Evolutionary conservation across 2,329 filamentous ascomycete species (phyloP).

Genomic region (Claviceps africana): DNA sequence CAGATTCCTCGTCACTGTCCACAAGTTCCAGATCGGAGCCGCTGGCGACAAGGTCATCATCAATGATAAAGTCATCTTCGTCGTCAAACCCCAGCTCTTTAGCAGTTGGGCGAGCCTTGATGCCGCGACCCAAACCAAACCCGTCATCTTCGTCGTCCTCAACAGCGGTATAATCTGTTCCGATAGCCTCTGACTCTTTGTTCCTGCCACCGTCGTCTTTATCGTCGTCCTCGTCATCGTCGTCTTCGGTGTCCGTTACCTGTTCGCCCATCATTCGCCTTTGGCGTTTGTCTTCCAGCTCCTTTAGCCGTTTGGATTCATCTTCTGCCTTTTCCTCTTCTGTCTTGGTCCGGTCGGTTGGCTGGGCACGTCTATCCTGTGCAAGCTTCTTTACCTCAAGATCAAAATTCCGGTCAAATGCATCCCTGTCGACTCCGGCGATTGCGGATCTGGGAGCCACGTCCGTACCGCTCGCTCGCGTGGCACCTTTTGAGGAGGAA

Average conservation of each 20-base stretch:
- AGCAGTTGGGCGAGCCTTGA: conserved; percentile 41
- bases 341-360: conserved; percentile 79
- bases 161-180: conserved; percentile 18
- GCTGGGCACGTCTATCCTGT: conserved; percentile 71
- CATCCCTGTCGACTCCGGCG: conserved; percentile 46
- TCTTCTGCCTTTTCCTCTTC: conserved; percentile 72
- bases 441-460: conserved; percentile 17
- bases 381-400: conserved; percentile 67
- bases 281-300: conserved; percentile 69
- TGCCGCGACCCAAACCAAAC: conserved; percentile 46
- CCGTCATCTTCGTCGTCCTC: conserved; percentile 36
- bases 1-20: conserved; percentile 39
- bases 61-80: conserved; percentile 85
- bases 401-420: conserved; percentile 80
- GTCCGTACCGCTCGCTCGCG: conserved; percentile 15
- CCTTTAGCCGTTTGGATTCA: conserved; percentile 60
- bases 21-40: conserved; percentile 54
- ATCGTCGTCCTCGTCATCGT: conserved; percentile 28
- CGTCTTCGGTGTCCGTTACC: conserved; percentile 50
- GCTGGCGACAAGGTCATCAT: conserved; percentile 76
- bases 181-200: conserved; percentile 19
- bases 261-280: conserved; percentile 78
- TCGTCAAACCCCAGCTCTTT: conserved; percentile 67
- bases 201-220: conserved; percentile 26
- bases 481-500: conserved; percentile 31